Percentiles rank a stretch among this genome's conserved stretches.
Evolutionary conservation across 2,329 filamentous ascomycete species (phyloP).

Genomic region (Nannizzia gypsea): DNA sequence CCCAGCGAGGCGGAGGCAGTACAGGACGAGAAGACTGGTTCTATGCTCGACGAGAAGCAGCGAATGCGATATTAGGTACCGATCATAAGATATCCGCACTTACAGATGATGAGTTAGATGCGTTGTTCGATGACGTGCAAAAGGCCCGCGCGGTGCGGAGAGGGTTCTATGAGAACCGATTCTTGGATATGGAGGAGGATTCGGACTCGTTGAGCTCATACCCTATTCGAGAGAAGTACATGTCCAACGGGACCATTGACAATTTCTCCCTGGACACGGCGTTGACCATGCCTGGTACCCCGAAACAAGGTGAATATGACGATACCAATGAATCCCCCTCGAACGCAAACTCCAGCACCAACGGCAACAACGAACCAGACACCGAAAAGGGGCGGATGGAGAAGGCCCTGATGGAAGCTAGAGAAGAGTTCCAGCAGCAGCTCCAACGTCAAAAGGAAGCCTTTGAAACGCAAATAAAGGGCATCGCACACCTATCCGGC

Average conservation of each 20-base stretch:
- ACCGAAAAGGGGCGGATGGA: conserved; percentile 80
- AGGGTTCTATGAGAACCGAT: conserved; percentile 45
- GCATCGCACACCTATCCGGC: conserved; percentile 44
- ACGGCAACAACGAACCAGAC: conserved; percentile 50
- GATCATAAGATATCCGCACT: conserved; percentile 85
- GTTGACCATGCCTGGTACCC: conserved; percentile 88
- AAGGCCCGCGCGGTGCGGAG: conserved; percentile 74
- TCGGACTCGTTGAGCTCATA: conserved; percentile 82
- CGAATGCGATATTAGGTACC: conserved; percentile 72
- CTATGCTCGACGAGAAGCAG: conserved; percentile 84
- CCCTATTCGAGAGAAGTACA: conserved; percentile 81
- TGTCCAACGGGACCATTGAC: conserved; percentile 87
- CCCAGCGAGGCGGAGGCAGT: conserved; percentile 52
- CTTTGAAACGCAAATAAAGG: conserved; percentile 73
- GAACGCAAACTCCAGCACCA: conserved; percentile 26
- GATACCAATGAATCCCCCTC: conserved; percentile 61
- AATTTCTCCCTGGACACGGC: conserved; percentile 93
- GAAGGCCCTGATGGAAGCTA: conserved; percentile 61
- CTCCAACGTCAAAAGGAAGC: conserved; percentile 70
- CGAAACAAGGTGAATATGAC: conserved; percentile 59
- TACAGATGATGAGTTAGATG: conserved; percentile 87
- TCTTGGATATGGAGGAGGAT: conserved; percentile 58
- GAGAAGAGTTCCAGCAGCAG: conserved; percentile 80
- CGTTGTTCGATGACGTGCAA: conserved; percentile 87
- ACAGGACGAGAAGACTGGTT: conserved; percentile 64